Base-by-base conservation (phyloP, 192 early-diverging fungal genomes). In the Coemansia sp. region DNA sequence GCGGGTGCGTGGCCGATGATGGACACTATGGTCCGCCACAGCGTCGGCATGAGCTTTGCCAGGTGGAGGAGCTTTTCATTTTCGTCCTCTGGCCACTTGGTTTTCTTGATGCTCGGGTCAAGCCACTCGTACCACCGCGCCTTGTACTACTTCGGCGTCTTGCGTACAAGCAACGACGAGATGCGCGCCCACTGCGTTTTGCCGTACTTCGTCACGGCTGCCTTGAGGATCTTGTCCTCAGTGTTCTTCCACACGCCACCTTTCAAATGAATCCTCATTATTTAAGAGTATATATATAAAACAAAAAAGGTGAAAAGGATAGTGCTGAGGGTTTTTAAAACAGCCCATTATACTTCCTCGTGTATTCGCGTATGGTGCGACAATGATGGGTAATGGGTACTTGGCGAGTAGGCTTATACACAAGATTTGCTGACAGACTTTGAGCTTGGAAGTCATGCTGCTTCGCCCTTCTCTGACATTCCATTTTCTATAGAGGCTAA, bases 201-300 rank as follows among this genome's bases (percentile, higher is more conserved):
- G 71, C 97, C 97, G 72, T 98, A 99, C 72, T 97, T 24, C 87
- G 94, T 97, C 13, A 97, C 95, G 10, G 95, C 95, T 34, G 92
- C 97, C 86, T 95, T 96, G 72, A 97, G 89, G 73, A 96, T 93
- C 81, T 97, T 94, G 88, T 98, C 97, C 85, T 99, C 97, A 31
- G 96, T 96, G 86, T 99, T 99, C 74, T 96, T 97, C 97, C 97
- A 99, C 69, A 97, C 93, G 48, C 97, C 96, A 37, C 97, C 97
- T 66, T 81, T 81, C 51, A 81, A 46, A 42, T 81, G 70, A 11
- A 81, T 45, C 6, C 68, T 62, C 79, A 81, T 81, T 41, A 27
- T 5, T 37, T 34, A 9, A 27, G 9, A 37, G 29, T 54, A 16
- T 5, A 44, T 31, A 29, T 16, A 29, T 35, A 42, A 46, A 27